Conservation (phyloP, 192 early-diverging fungal genomes). For the Diversispora eburnea region DNA sequence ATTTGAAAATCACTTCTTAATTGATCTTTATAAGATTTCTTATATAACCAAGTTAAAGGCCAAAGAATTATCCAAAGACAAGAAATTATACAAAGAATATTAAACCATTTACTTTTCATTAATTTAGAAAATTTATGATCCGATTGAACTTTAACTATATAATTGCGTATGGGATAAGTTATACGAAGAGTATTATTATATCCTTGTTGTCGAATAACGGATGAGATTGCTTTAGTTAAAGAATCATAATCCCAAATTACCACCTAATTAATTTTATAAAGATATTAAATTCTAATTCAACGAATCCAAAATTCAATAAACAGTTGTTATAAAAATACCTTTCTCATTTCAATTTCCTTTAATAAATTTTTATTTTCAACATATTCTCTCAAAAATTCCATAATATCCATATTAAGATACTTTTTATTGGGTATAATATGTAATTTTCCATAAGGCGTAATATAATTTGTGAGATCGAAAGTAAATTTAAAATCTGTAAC, state of each 20-base stretch:
- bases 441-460: constrained; percentile 31
- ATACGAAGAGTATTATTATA: constrained; percentile 36
- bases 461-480: constrained; percentile 36
- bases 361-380: constrained; percentile 35
- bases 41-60: constrained; percentile 36
- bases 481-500: constrained; percentile 39
- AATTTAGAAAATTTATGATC: constrained; percentile 32
- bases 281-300: constrained; percentile 18
- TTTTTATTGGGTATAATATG: constrained; percentile 29
- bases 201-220: constrained; percentile 35
- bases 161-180: constrained; percentile 37
- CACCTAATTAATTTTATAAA: constrained; percentile 7
- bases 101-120: constrained; percentile 30
- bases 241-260: constrained; percentile 39
- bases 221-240: constrained; percentile 35
- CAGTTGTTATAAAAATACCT: constrained; percentile 21
- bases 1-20: constrained; percentile 40
- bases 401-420: constrained; percentile 21
- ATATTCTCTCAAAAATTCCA: constrained; percentile 36
- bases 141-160: constrained; percentile 32
- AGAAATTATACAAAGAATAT: constrained; percentile 32
- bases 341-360: constrained; percentile 41
- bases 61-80: constrained; percentile 34
- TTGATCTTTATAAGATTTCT: constrained; percentile 30
- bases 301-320: background rate